Conservation (phyloP, 2,329 filamentous ascomycete species). For the Hortaea sp. region DNA sequence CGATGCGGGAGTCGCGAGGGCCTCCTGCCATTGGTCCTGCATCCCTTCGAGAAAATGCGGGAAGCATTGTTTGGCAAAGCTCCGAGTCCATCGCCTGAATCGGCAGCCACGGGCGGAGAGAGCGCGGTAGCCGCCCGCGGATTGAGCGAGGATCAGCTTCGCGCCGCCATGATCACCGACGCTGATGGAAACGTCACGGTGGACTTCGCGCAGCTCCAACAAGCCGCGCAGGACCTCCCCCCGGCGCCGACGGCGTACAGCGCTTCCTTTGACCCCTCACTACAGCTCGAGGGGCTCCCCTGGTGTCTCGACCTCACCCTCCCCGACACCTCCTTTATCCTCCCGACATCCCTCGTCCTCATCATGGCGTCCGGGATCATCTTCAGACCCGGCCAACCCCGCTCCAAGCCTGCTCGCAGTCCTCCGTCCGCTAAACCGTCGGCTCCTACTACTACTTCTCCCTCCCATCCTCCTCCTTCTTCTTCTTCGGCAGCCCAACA, state of each 20-base stretch:
- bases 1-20: conserved; percentile 19
- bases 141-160: background rate
- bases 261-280: conserved; percentile 3
- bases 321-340: conserved; percentile 4
- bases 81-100: background rate
- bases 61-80: background rate
- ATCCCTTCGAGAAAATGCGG: conserved; percentile 3
- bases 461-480: background rate
- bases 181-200: background rate
- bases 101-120: background rate
- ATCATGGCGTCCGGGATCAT: conserved; percentile 19
- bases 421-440: background rate
- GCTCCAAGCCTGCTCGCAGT: too few species aligned
- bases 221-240: background rate
- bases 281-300: conserved; percentile 5
- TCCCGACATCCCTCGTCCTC: conserved; percentile 8
- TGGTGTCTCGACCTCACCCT: conserved; percentile 7
- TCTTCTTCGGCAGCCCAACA: background rate
- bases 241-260: background rate
- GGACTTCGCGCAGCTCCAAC: background rate
- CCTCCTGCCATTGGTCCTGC: conserved; percentile 13
- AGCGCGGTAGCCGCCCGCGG: background rate
- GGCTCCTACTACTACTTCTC: background rate
- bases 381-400: background rate
- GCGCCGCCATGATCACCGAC: background rate